A percentile compares a stretch with the other conserved stretches of the same genome.
Evolutionary conservation across 192 early-diverging fungal genomes (phyloP).

Genomic region (Linnemannia hyalina): DNA sequence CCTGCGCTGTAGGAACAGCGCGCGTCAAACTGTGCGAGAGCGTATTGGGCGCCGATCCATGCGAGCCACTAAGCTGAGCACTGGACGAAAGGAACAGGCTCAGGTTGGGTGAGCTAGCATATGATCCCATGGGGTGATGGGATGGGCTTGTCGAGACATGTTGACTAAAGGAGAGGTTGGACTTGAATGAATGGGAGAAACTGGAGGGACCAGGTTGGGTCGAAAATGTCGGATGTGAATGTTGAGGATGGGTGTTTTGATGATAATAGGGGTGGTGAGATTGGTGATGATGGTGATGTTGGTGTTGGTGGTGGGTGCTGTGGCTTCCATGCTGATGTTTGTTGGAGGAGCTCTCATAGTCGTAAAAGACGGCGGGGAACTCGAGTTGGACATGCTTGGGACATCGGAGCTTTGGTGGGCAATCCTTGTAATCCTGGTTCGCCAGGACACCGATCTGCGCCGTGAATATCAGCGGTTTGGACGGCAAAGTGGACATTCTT

Average conservation of each 20-base stretch:
- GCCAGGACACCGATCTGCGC: conserved; percentile 80
- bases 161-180: conserved; percentile 16
- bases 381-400: conserved; percentile 73
- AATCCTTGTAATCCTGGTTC: conserved; percentile 70
- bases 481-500: conserved; percentile 82
- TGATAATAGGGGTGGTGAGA: background rate
- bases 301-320: conserved; percentile 13
- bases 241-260: background rate
- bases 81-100: conserved; percentile 9
- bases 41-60: conserved; percentile 16
- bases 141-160: conserved; percentile 25
- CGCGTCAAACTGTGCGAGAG: conserved; percentile 16
- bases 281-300: conserved; percentile 21
- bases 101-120: conserved; percentile 30
- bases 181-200: conserved; percentile 4
- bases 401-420: conserved; percentile 69
- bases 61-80: background rate
- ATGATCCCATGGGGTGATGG: conserved; percentile 25
- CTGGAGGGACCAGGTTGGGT: background rate
- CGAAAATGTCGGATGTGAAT: background rate
- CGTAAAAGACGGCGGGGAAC: conserved; percentile 85
- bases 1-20: conserved; percentile 39
- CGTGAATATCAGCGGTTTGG: conserved; percentile 77
- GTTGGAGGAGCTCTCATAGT: conserved; percentile 59
- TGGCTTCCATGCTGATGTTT: conserved; percentile 13